A percentile compares a stretch with the other conserved stretches of the same genome.
These are phyloP conservation scores for Brettanomyces bruxellensis DNA, from an alignment of 805 yeast species.

Conservation along the genomic window DNA sequence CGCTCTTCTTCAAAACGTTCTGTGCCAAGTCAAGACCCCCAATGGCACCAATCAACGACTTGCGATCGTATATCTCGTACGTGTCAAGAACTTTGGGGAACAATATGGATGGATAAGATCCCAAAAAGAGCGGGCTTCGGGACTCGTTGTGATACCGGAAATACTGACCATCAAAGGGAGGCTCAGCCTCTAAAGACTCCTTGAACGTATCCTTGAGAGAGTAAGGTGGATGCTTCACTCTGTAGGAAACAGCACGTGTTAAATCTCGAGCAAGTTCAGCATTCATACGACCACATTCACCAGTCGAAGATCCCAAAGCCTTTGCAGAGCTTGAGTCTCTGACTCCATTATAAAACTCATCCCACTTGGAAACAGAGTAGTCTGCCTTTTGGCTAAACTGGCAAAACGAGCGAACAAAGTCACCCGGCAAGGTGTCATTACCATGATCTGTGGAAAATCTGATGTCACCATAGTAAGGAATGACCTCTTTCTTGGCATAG, in stretches of 20 bases:
- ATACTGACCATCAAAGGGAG: constrained; percentile 40
- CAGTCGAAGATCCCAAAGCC: constrained; percentile 1
- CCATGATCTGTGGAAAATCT: constrained; percentile 9
- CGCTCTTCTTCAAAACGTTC: constrained; percentile 8
- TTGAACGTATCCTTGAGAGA: constrained; percentile 50
- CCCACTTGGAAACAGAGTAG: constrained; percentile 77
- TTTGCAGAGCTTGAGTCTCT: constrained; percentile 31
- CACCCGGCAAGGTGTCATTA: not conserved
- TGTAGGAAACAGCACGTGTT: constrained; percentile 36
- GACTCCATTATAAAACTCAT: constrained; percentile 46
- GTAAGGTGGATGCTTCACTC: constrained; percentile 31
- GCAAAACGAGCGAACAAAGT: constrained; percentile 44
- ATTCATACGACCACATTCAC: not conserved
- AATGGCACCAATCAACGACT: constrained; percentile 45
- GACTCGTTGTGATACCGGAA: constrained; percentile 33
- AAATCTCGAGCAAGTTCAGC: constrained; percentile 8
- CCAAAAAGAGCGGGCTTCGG: constrained; percentile 49
- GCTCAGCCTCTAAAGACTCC: constrained; percentile 55
- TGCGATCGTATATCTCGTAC: constrained; percentile 48
- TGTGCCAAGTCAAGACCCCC: constrained; percentile 27
- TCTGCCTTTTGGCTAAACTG: constrained; percentile 57
- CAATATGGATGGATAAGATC: constrained; percentile 55
- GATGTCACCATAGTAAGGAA: constrained; percentile 88
- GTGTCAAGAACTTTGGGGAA: constrained; percentile 50
- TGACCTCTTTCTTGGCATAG: constrained; percentile 67